Evolutionary conservation across 495 filamentous ascomycete genomes (phyloP).

Genomic region (Penicillium simplicissimum): DNA sequence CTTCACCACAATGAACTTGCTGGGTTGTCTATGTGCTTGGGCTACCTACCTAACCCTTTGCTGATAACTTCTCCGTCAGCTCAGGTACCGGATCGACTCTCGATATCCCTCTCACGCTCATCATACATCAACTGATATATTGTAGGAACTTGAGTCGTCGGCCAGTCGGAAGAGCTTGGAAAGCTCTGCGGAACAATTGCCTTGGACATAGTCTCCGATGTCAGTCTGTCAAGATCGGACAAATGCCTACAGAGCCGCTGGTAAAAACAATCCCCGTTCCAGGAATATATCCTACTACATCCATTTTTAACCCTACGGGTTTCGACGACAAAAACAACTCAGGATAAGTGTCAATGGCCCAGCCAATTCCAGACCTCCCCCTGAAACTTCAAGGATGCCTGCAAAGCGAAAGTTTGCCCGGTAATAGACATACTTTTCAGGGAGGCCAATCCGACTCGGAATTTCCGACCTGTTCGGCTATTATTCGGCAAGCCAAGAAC

Average conservation of each 20-base stretch:
- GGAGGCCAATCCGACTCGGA: conserved; percentile 4
- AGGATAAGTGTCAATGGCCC: too few relatives aligned
- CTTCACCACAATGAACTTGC: not conserved
- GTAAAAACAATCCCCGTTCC: not conserved
- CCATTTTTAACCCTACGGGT: too few relatives aligned
- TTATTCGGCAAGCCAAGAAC: not conserved
- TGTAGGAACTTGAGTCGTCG: not conserved
- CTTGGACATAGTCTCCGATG: not conserved
- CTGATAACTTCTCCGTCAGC: not conserved
- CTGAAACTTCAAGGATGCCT: too few relatives aligned
- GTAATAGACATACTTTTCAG: not conserved
- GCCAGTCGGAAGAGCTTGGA: not conserved
- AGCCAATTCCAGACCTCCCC: too few relatives aligned
- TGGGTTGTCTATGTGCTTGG: not conserved
- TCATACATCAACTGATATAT: not conserved
- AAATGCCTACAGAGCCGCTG: not conserved
- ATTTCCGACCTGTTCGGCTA: not conserved
- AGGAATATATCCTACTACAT: not conserved
- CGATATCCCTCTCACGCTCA: not conserved
- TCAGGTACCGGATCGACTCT: not conserved
- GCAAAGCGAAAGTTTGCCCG: too few relatives aligned
- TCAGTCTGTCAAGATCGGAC: not conserved
- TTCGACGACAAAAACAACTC: too few relatives aligned
- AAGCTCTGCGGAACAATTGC: not conserved
- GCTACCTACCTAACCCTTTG: not conserved